A percentile compares a stretch with the other conserved stretches of the same genome.
Evolutionary conservation across 148 eudicot genomes (phyloP).

Genomic region (Rhododendron kiyosumense): DNA sequence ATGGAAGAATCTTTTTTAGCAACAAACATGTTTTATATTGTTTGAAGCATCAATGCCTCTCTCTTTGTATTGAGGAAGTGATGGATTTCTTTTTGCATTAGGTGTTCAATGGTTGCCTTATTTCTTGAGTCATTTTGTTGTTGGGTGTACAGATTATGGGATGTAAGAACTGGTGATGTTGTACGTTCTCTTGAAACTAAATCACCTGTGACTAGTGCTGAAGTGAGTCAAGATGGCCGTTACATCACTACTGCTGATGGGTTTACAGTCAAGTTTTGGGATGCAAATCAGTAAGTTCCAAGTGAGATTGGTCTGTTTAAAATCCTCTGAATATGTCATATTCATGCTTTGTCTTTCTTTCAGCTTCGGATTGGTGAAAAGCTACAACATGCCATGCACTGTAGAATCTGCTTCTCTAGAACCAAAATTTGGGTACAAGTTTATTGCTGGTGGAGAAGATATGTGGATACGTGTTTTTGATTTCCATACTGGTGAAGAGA

Average conservation of each 20-base stretch:
- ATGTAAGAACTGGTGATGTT: constrained; percentile 68
- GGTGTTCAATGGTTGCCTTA: background rate
- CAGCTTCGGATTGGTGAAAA: constrained; percentile 81
- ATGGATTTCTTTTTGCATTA: background rate
- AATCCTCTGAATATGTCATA: background rate
- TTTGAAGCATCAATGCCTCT: background rate
- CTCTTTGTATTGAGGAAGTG: background rate
- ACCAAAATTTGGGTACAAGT: constrained; percentile 75
- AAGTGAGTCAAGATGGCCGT: constrained; percentile 87
- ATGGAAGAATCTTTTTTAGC: background rate
- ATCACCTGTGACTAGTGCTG: constrained; percentile 75
- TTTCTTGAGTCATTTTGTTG: background rate
- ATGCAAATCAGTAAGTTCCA: constrained; percentile 69
- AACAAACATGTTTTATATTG: background rate
- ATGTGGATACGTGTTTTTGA: constrained; percentile 84
- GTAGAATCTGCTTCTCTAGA: constrained; percentile 83
- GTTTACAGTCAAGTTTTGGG: constrained; percentile 80
- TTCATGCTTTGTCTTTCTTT: constrained; percentile 12
- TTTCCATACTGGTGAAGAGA: constrained; percentile 75
- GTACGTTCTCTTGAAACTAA: constrained; percentile 76
- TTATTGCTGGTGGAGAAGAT: constrained; percentile 80
- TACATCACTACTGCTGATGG: constrained; percentile 86
- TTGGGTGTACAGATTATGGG: constrained; percentile 55
- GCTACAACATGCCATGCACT: constrained; percentile 72
- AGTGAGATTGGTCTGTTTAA: background rate